Evolutionary conservation across 2,329 filamentous ascomycete species (phyloP), one percentile per base, ranked within the genome.

Genomic region (Aureobasidium melanogenum): DNA sequence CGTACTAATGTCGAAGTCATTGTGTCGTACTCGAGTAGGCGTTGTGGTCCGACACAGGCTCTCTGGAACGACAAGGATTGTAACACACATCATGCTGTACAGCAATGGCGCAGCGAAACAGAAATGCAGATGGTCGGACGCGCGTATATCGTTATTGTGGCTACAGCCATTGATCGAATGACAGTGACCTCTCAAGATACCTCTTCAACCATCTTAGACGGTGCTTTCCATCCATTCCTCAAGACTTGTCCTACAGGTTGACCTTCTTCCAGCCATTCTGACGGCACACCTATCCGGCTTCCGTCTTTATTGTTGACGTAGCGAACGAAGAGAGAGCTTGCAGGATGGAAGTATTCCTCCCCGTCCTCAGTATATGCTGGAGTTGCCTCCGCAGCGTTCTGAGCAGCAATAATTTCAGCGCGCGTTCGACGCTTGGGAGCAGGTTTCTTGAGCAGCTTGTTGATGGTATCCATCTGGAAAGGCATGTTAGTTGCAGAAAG

Each of bases 371-470:
- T 67, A 59, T 79, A 79, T 54, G 81, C 81, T 8, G 78, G 77
- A 2, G 76, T 77, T 12, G 80, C 80, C 36, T 79, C 82, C 14
- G 73, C 75, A 46, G 72, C 72, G 14, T 73, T 71, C 30, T 72
- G 69, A 48, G 72, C 60, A 67, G 77, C 68, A 74, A 71, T 73
- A 67, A 74, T 75, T 57, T 74, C 71, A 61, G 84, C 84, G n/a
- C 74, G 69, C 5, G 76, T 76, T 24, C 76, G 75, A 41, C 78
- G 76, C 73, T 93, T 92, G 26, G 89, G 87, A 0, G 89, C 88
- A 72, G 92, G 89, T 71, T 92, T 91, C 74, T 91, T 91, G 57
- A 94, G 84, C 1, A 94, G 84, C 69, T 92, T 91, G 78, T 94
- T 92, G 81, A 94, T 93, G 0, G 89, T 94, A 78, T 93, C 89